These are phyloP conservation scores for Antitrichia curtipendula DNA, from an alignment of 225 moss, liverwort and hornwort species.

Conservation along the genomic window DNA sequence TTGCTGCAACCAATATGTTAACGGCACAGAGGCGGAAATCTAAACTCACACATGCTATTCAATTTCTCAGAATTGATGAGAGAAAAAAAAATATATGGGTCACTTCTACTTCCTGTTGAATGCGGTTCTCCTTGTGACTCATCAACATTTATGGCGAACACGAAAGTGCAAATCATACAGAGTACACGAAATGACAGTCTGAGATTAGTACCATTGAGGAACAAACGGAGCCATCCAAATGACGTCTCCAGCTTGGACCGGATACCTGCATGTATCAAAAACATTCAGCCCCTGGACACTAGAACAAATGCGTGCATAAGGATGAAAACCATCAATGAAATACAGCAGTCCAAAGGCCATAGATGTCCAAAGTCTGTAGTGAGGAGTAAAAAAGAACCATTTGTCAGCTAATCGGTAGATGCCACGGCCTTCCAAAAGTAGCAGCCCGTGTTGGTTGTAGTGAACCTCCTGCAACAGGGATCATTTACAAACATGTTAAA, in stretches of 20 bases:
- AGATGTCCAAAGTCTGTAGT: neutral
- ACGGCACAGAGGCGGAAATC: neutral
- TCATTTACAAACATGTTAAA: neutral
- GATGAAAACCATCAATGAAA: neutral
- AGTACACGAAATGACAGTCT: neutral
- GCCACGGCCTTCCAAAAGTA: slow-evolving; percentile 90
- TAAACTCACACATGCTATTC: neutral
- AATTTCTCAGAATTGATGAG: neutral
- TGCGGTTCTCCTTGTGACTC: neutral
- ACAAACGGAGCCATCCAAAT: slow-evolving; percentile 99
- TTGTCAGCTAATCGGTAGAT: slow-evolving; percentile 87
- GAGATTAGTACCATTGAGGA: slow-evolving; percentile 62
- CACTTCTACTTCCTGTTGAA: neutral
- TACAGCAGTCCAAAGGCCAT: neutral
- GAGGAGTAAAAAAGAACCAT: slow-evolving; percentile 29
- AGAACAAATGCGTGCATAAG: neutral
- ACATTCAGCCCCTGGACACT: neutral
- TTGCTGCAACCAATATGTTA: neutral
- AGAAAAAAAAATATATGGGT: neutral
- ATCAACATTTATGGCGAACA: neutral
- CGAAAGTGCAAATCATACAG: neutral
- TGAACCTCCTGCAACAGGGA: slow-evolving; percentile 66
- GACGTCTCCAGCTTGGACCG: slow-evolving; percentile 91
- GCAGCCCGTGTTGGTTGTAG: slow-evolving; percentile 92
- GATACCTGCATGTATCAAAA: slow-evolving; percentile 52